Evolutionary conservation across 805 yeast species (phyloP).

Genomic region (Zygoascus biomembranicola): DNA sequence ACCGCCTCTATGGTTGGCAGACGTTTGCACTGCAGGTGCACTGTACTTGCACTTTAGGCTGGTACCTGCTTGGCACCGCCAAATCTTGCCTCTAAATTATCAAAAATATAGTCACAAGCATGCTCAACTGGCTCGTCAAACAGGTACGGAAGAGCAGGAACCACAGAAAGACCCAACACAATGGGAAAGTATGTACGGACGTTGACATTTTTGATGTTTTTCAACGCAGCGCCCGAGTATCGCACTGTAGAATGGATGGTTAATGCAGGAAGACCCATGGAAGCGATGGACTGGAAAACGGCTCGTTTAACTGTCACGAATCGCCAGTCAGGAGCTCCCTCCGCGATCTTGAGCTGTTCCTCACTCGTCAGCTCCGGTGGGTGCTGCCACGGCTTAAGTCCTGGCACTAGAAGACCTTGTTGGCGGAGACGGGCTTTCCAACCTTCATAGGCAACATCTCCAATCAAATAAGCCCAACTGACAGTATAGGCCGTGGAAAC

Average conservation of each 20-base stretch:
- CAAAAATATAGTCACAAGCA: conserved; percentile 55
- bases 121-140: conserved; percentile 80
- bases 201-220: conserved; percentile 40
- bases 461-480: conserved; percentile 67
- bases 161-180: conserved; percentile 65
- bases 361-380: conserved; percentile 34
- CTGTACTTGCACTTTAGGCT: neutral
- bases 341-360: conserved; percentile 27
- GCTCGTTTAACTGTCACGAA: conserved; percentile 60
- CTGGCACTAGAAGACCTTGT: conserved; percentile 55
- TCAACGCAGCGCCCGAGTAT: conserved; percentile 55
- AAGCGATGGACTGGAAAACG: conserved; percentile 72
- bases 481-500: conserved; percentile 62
- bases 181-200: conserved; percentile 68
- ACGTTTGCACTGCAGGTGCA: too few relatives aligned
- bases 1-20: too few relatives aligned
- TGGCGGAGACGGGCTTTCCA: conserved; percentile 52
- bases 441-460: conserved; percentile 65
- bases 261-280: conserved; percentile 82
- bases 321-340: conserved; percentile 57
- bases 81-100: conserved; percentile 14
- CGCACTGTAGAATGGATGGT: conserved; percentile 70
- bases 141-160: conserved; percentile 67
- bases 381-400: conserved; percentile 60
- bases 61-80: neutral